phyloP scores from a whole-genome alignment of 1,284 basidiomycete species.

The Ustilago cynodontis region DNA sequence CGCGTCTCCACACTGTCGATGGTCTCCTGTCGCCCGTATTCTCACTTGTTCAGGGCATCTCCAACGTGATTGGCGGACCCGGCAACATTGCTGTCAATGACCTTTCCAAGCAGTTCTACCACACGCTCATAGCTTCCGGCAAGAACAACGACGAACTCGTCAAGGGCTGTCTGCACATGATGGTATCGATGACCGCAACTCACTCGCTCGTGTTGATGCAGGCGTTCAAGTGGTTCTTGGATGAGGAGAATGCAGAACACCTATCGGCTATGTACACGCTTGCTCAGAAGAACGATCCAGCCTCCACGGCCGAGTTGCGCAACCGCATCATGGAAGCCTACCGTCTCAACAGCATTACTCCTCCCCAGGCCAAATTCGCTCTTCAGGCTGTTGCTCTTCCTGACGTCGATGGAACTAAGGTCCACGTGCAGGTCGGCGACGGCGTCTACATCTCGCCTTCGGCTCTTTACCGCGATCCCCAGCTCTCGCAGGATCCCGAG shows the following conservation, averaged over 20 bases:
- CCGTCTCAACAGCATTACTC: conserved; percentile 40
- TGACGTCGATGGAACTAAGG: conserved; percentile 31
- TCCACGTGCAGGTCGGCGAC: conserved; percentile 37
- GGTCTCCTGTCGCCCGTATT: conserved; percentile 42
- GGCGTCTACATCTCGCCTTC: conserved; percentile 44
- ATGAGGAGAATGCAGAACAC: conserved; percentile 34
- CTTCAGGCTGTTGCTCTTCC: conserved; percentile 29
- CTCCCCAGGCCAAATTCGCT: conserved; percentile 43
- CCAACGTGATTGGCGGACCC: conserved; percentile 50
- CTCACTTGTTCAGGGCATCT: conserved; percentile 39
- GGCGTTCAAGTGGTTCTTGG: conserved; percentile 45
- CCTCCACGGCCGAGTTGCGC: conserved; percentile 37
- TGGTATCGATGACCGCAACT: conserved; percentile 47
- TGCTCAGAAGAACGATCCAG: conserved; percentile 32
- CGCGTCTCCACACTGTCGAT: conserved; percentile 43
- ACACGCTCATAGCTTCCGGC: conserved; percentile 38
- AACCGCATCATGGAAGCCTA: conserved; percentile 48
- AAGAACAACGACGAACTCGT: conserved; percentile 51
- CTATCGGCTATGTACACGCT: conserved; percentile 34
- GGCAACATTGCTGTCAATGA: conserved; percentile 44
- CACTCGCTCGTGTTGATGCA: conserved; percentile 50
- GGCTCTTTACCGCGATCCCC: conserved; percentile 46
- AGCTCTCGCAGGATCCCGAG: conserved; percentile 36
- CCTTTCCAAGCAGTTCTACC: conserved; percentile 49
- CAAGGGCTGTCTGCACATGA: conserved; percentile 44